Base-by-base conservation (phyloP, 148 eudicot species). In the Rhododendron ferrugineum region DNA sequence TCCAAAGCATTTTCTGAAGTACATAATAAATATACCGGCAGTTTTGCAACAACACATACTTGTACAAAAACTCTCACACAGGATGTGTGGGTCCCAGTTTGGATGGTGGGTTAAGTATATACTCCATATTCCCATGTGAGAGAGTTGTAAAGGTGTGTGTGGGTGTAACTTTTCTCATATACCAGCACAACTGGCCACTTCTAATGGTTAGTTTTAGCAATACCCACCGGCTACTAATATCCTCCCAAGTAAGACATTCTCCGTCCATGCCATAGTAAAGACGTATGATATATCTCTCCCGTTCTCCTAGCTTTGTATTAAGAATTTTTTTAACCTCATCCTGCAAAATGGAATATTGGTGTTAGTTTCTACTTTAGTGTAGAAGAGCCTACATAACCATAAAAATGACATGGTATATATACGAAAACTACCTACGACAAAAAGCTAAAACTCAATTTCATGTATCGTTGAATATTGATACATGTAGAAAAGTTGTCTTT, bases 221-320 rank as follows among this genome's bases (percentile, higher is more conserved):
- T 68, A 83, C 93, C 79, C 60, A 97, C 99, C 98, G 89, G 92
- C 90, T 95, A 84, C 99, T 92, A 79, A 97, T 97, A 86, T 97
- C 99, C 90, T 97, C 99, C 99, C 99, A 97, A 52, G 98, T 97
- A 40, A 97, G 94, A 84, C 92, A 90, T 90, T 94, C 98, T 28
- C 89, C 90, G 84, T 97, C 96, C 84, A 97, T 87, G 62, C 98
- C 98, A 82, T 94, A 90, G 86, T 97, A 97, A 36, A 94, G 98
- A 44, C 98, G 95, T 90, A 97, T 90, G 18, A 95, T 95, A 46
- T 90, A 92, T 85, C 88, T 92, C 90, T 97, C 98, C 85, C 98
- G 89, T 84, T 92, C 94, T 83, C 93, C 84, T 36, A 97, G 92
- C 6, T 94, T 89, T 49, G 89, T 82, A 85, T 82, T 84, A 32